Conservation (phyloP, 2,329 filamentous ascomycete species). For the Cladosporium austrohemisphaericum region DNA sequence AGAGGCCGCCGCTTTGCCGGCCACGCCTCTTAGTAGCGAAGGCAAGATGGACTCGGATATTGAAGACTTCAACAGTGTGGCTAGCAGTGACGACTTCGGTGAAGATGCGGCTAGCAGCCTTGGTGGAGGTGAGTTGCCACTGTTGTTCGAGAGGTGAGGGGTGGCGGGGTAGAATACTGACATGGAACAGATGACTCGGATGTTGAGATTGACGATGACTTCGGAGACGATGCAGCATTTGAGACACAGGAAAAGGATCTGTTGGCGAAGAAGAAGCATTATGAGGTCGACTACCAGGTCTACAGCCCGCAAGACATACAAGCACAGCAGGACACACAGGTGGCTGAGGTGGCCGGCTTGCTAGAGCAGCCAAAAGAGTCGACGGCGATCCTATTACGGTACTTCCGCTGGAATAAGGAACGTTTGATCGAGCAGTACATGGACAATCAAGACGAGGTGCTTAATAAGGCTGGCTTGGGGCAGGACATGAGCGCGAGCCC, state of each 20-base stretch:
- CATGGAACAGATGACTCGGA: constrained; percentile 43
- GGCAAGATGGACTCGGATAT: constrained; percentile 80
- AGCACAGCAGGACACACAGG: constrained; percentile 76
- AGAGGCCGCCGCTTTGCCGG: constrained; percentile 39
- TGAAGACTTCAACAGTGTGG: constrained; percentile 83
- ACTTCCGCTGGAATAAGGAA: constrained; percentile 95
- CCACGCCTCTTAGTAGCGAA: constrained; percentile 46
- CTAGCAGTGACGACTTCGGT: constrained; percentile 69
- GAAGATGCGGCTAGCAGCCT: constrained; percentile 69
- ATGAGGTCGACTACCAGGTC: constrained; percentile 81
- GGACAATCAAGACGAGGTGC: constrained; percentile 74
- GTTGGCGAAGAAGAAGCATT: constrained; percentile 68
- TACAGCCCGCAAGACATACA: constrained; percentile 78
- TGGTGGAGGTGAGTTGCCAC: constrained; percentile 37
- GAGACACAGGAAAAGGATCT: constrained; percentile 66
- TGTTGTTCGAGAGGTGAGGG: neutral
- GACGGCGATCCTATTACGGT: constrained; percentile 80
- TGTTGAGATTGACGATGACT: constrained; percentile 55
- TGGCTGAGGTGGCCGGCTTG: constrained; percentile 87
- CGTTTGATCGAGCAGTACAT: constrained; percentile 93
- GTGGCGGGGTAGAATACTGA: constrained; percentile 16
- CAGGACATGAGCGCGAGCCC: constrained; percentile 54
- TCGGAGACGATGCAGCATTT: constrained; percentile 57
- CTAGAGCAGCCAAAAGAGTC: constrained; percentile 85
- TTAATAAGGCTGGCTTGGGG: constrained; percentile 80